phyloP scores from a whole-genome alignment of 2,329 filamentous ascomycete species.

The Thermochaetoides dissita region DNA sequence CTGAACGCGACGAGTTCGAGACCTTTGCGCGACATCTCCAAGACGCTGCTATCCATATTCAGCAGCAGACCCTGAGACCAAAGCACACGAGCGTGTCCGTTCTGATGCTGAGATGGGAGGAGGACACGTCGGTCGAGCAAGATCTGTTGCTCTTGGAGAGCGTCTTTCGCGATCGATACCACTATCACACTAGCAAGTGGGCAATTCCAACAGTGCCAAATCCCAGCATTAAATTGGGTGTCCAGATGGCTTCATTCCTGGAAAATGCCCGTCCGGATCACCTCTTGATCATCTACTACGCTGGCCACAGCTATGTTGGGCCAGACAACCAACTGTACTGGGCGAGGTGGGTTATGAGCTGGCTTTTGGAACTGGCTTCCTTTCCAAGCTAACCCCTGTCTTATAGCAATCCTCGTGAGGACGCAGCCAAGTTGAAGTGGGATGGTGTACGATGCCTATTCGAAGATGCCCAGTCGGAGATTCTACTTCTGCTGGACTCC shows the following conservation, averaged over 20 bases:
- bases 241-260: slow-evolving; percentile 45
- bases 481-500: slow-evolving; percentile 49
- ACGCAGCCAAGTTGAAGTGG: slow-evolving; percentile 50
- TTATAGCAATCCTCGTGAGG: slow-evolving; percentile 39
- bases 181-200: slow-evolving; percentile 47
- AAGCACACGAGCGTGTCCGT: slow-evolving; percentile 47
- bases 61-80: slow-evolving; percentile 45
- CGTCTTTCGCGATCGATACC: slow-evolving; percentile 45
- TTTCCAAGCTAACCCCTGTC: slow-evolving; percentile 13
- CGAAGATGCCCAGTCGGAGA: slow-evolving; percentile 49
- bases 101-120: slow-evolving; percentile 48
- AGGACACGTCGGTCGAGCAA: slow-evolving; percentile 38
- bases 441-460: slow-evolving; percentile 47
- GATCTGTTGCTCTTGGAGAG: slow-evolving; percentile 42
- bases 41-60: slow-evolving; percentile 54
- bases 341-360: slow-evolving; percentile 40
- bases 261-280: slow-evolving; percentile 44
- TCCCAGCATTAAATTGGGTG: slow-evolving; percentile 46
- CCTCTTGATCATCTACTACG: slow-evolving; percentile 51
- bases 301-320: slow-evolving; percentile 45
- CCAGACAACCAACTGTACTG: slow-evolving; percentile 49
- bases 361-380: not conserved
- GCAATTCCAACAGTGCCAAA: slow-evolving; percentile 45
- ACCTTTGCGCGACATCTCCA: slow-evolving; percentile 53
- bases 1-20: slow-evolving; percentile 48